Percentiles rank a stretch among this genome's conserved stretches.
phyloP scores from a whole-genome alignment of 257 asterid species.

The Fraxinus quadrangulata region DNA sequence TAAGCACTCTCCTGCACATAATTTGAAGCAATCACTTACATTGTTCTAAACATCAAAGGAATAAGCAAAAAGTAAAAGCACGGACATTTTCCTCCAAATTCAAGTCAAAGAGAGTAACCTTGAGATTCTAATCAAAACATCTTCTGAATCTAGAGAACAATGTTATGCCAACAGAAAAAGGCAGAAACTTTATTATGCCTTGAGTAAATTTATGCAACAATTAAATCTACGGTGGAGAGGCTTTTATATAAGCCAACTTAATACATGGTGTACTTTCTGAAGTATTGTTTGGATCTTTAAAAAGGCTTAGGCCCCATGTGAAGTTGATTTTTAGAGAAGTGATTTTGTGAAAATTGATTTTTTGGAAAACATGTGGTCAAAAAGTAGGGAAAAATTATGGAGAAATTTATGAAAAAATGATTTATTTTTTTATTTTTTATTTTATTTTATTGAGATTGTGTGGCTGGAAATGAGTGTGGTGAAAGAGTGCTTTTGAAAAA shows the following conservation, averaged over 20 bases:
- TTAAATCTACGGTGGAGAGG: neutral
- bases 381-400: no score
- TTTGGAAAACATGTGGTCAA: no score
- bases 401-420: no score
- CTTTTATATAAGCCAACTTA: no score
- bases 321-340: no score
- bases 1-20: conserved; percentile 65
- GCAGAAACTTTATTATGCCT: neutral
- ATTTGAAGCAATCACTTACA: conserved; percentile 25
- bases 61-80: neutral
- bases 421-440: no score
- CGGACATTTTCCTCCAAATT: neutral
- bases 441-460: no score
- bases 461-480: no score
- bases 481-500: no score
- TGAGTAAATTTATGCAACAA: neutral
- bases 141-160: neutral
- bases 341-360: no score
- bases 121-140: neutral
- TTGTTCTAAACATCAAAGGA: neutral
- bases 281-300: neutral
- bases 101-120: neutral
- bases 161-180: neutral
- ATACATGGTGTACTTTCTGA: neutral
- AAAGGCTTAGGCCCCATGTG: no score